phyloP scores from a whole-genome alignment of 2,329 filamentous ascomycete genomes.

The Cladophialophora chaetospira region DNA sequence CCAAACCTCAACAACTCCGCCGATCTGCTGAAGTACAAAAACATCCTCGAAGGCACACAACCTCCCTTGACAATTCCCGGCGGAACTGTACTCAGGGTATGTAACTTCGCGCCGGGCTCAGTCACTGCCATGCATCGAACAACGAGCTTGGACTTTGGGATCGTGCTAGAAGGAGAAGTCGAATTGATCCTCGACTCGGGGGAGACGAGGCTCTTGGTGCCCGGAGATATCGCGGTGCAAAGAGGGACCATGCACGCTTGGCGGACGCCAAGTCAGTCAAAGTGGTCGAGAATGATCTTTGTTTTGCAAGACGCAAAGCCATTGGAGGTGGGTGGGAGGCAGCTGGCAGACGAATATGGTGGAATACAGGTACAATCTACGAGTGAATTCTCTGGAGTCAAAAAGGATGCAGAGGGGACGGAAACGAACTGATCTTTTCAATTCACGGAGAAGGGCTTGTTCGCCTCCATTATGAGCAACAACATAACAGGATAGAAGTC shows the following conservation, averaged over 20 bases:
- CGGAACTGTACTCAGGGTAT: conserved; percentile 22
- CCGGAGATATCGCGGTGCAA: conserved; percentile 59
- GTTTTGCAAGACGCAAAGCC: conserved; percentile 14
- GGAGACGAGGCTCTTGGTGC: conserved; percentile 47
- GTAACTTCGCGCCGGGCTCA: conserved; percentile 50
- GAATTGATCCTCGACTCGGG: conserved; percentile 56
- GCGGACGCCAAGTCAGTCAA: conserved; percentile 36
- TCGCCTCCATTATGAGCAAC: no score
- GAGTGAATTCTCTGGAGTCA: background rate
- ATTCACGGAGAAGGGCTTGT: no score
- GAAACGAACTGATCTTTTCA: no score
- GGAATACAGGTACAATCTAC: background rate
- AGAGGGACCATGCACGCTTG: conserved; percentile 46
- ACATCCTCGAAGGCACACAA: background rate
- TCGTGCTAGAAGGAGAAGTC: conserved; percentile 56
- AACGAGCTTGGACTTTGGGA: conserved; percentile 55
- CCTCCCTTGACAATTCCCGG: background rate
- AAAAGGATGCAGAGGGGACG: no score
- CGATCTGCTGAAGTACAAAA: background rate
- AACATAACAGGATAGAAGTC: no score
- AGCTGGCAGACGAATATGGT: background rate
- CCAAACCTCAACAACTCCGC: background rate
- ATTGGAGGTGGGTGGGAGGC: background rate
- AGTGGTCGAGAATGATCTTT: conserved; percentile 24
- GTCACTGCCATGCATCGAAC: conserved; percentile 55